phyloP scores from a whole-genome alignment of 179 eudicot species.

The Camellia oleifera region DNA sequence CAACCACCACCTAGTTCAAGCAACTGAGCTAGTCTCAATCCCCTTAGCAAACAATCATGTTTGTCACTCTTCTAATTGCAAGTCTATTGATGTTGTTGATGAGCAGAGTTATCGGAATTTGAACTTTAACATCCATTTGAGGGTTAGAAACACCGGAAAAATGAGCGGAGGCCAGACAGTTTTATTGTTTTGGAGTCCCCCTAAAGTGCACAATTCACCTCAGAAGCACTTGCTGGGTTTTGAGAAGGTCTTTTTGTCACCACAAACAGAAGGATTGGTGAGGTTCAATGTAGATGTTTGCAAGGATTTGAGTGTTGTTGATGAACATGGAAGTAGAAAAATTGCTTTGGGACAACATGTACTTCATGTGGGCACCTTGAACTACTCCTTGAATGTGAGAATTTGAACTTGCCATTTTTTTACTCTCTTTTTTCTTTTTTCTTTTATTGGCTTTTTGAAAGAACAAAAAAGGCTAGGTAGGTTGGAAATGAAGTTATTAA shows the following conservation, averaged over 20 bases:
- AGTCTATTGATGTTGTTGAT: conserved; percentile 16
- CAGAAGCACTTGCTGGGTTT: conserved; percentile 46
- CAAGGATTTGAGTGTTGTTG: conserved; percentile 61
- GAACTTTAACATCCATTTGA: conserved; percentile 26
- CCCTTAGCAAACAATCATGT: conserved; percentile 36
- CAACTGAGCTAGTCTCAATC: conserved; percentile 39
- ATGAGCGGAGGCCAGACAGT: conserved; percentile 41
- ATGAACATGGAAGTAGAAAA: conserved; percentile 50
- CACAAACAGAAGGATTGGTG: conserved; percentile 31
- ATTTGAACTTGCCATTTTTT: conserved; percentile 8
- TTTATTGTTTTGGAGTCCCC: conserved; percentile 39
- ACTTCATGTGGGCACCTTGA: conserved; percentile 29
- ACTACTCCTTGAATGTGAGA: conserved; percentile 16
- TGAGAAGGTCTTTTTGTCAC: conserved; percentile 40
- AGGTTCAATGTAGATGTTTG: conserved; percentile 54
- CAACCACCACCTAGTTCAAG: conserved; percentile 46
- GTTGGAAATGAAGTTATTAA: conserved; percentile 2
- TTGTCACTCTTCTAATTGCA: conserved; percentile 20
- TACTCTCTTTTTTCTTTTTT: neutral
- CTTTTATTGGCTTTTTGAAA: too few species aligned
- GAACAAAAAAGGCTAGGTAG: neutral
- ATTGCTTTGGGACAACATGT: conserved; percentile 45
- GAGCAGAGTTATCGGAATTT: conserved; percentile 13
- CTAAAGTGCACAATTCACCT: conserved; percentile 46
- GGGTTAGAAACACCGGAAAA: conserved; percentile 39